A percentile compares a stretch with the other conserved stretches of the same genome.
Evolutionary conservation across 169 alveolate species (phyloP).

Genomic region (Eimeria falciformis): DNA sequence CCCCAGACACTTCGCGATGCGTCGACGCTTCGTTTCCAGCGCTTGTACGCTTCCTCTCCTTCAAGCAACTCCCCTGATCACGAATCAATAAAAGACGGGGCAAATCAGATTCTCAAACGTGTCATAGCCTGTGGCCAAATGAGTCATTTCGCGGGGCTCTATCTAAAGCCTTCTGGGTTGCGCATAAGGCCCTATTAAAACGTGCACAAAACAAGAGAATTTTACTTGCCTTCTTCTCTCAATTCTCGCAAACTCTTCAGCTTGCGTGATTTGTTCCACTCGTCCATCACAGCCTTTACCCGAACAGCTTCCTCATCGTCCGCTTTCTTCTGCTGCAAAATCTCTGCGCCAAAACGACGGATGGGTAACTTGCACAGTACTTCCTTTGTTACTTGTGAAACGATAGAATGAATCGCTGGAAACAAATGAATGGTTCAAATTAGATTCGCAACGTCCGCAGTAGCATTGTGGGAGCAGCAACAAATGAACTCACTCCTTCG

Average conservation of each 20-base stretch:
- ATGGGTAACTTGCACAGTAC: too few relatives aligned
- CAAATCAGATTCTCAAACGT: too few relatives aligned
- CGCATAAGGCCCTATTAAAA: too few relatives aligned
- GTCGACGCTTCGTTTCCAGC: slow-evolving; percentile 71
- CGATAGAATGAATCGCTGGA: too few relatives aligned
- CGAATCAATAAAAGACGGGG: not conserved
- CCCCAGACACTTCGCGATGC: slow-evolving; percentile 75
- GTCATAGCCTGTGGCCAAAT: too few relatives aligned
- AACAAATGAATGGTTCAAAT: too few relatives aligned
- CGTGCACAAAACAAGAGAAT: not conserved
- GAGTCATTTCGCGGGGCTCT: too few relatives aligned
- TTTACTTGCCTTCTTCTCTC: slow-evolving; percentile 54
- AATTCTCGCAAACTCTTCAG: slow-evolving; percentile 68
- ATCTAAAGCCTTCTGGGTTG: too few relatives aligned
- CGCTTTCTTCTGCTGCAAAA: slow-evolving; percentile 58
- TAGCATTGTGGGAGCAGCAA: too few relatives aligned
- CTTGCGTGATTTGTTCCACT: slow-evolving; percentile 67
- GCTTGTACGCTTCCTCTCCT: slow-evolving; percentile 70
- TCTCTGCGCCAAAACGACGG: slow-evolving; percentile 37
- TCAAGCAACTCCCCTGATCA: slow-evolving; percentile 72
- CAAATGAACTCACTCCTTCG: slow-evolving; percentile 6
- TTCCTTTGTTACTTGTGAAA: too few relatives aligned
- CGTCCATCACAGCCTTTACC: slow-evolving; percentile 75
- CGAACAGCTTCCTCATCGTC: slow-evolving; percentile 73
- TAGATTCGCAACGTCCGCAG: too few relatives aligned